Base-by-base conservation (phyloP, 2,329 filamentous ascomycete species). In the Sphaerulina populicola region DNA sequence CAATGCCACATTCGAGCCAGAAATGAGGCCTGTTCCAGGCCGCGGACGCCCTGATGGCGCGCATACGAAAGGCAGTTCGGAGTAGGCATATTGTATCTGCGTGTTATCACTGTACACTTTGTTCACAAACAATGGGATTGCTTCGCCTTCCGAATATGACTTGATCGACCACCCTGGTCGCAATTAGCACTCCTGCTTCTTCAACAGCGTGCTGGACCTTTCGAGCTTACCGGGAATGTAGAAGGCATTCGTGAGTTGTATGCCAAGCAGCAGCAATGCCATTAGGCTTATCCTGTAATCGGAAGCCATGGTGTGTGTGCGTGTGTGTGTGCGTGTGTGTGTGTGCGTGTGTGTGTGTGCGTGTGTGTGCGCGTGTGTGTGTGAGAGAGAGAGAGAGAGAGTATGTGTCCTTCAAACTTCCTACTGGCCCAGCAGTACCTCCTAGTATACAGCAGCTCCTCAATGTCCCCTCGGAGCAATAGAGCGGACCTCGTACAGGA, bases 101-200 rank as follows among this genome's bases (percentile, higher is more conserved):
- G 86, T 93, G 62, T 86, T 83, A 70, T 94, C 88, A 49, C 88
- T 94, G 69, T 90, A 94, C 62, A 90, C 83, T 69, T 94, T 94
- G 73, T 94, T 94, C 58, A 93, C 86, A 50, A 91, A 81, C n/a
- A 95, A 75, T 1, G 88, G 88, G 36, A 94, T 85, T 9, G 81
- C 75, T 60, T 94, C 85, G 66, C 81, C 79, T 57, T 89, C 80
- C 58, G 77, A 77, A 67, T 94, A 94, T 64, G 81, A 88, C 65
- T 83, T 85, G 64, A 90, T 82, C 5, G 88, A 94, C 77, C 86
- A 93, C 59, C 88, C 88, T 85, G 54, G 31, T 18, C 46, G 57
- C 31, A 23, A 51, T 57, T 47, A 57, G 43, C 44, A 54, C 15
- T 30, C n/a, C 23, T 43, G 39, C 9, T 35, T 12, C 8, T 10